These are phyloP conservation scores for Scedosporium dehoogii DNA, from an alignment of 2,329 filamentous ascomycete genomes.

Conservation along the genomic window DNA sequence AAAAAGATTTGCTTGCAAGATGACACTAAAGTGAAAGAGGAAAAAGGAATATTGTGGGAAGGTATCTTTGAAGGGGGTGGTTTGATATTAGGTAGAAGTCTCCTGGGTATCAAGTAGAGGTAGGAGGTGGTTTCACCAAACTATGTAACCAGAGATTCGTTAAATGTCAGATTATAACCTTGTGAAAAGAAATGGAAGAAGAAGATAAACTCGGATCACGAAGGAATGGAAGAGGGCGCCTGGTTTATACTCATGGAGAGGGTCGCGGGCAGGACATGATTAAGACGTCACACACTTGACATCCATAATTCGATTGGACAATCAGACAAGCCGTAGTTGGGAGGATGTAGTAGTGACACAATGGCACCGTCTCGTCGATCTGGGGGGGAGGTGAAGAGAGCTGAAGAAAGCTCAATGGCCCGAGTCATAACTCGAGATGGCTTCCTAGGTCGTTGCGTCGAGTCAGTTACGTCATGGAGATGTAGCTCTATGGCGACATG, in stretches of 20 bases:
- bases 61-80: neutral
- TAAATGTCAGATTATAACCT: neutral
- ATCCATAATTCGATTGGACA: neutral
- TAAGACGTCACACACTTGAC: neutral
- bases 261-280: neutral
- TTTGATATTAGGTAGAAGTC: neutral
- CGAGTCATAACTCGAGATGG: neutral
- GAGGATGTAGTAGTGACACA: neutral
- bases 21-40: neutral
- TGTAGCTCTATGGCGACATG: neutral
- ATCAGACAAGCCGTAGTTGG: neutral
- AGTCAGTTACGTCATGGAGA: neutral
- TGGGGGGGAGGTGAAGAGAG: neutral
- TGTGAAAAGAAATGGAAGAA: slow-evolving; percentile 1
- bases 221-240: neutral
- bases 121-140: neutral
- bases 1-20: neutral
- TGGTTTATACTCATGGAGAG: neutral
- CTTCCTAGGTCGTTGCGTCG: neutral
- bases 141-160: neutral
- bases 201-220: neutral
- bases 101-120: slow-evolving; percentile 4
- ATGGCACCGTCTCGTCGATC: neutral
- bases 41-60: neutral
- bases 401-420: neutral